Evolutionary conservation across 1,139 yeast species (phyloP), one percentile per base, ranked within the genome.

Genomic region (Lodderomyces margitis): DNA sequence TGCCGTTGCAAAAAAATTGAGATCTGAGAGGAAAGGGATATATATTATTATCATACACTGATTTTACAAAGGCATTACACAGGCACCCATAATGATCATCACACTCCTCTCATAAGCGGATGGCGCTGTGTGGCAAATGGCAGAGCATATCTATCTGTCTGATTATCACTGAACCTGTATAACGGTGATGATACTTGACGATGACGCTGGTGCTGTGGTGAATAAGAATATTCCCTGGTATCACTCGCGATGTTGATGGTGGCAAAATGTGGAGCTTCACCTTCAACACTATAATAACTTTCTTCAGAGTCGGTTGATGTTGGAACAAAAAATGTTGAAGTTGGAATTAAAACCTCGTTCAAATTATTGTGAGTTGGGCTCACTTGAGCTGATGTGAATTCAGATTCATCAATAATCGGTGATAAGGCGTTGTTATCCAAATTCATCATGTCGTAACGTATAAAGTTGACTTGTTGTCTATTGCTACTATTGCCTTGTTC

Each of bases 391-490:
- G 38, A 33, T 24, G 28, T n/a, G 23, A 21, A 24, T 15, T 41
- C 46, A 15, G 30, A 34, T 5, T 37, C 42, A 14, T 40, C 40
- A 12, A 36, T 38, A 10, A 33, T 33, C 14, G 51, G 47, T 6
- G 49, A 45, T 27, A 42, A 38, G 5, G 39, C 39, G 19, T 41
- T 39, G 12, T 39, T 23, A 37, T 47, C 41, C 12, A 48, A 36
- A 34, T 48, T 48, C 49, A 47, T 44, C 24, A 44, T 39, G 37
- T 48, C 52, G 32, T 44, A 48, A 21, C 41, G 41, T 9, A 45
- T 46, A 43, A 48, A 48, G 3, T 40, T 17, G 8, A 27, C 19
- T 21, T 36, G 27, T 8, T 21, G 24, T 31, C 38, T 27, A 21
- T 36, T 28, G 15, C 14, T 34, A 33, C 35, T 20, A 9, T 19